Evolutionary conservation across 805 yeast genomes (phyloP), one percentile per base, ranked within the genome.

Genomic region (Candida insectorum): DNA sequence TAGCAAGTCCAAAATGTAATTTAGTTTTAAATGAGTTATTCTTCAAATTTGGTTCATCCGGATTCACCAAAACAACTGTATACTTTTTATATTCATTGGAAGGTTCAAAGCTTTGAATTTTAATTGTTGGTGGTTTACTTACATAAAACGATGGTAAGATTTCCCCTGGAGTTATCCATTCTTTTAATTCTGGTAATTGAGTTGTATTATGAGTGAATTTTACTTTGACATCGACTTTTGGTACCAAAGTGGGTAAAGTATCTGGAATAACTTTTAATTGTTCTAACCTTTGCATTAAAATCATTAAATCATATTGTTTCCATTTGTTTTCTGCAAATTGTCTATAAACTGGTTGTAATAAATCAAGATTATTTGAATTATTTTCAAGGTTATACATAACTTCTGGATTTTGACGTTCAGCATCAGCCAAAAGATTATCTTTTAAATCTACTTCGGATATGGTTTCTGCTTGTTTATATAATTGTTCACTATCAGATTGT

Each of bases 231-330:
- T 84, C 87, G 12, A 77, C 91, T 42, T 71, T 63, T 13, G 97
- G 97, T 7, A 74, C 80, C 37, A 93, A 60, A 2, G 97, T 88
- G 17, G 97, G 93, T 57, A 93, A 55, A 3, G 97, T 89, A 55
- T 93, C 98, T 11, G 98, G 98, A 39, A 93, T 85, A 26, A 86
- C 86, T 26, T 73, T 74, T 46, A 87, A 64, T 36, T 83, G 79
- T 62, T 93, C 98, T 34, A 93, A 61, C 65, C 97, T 79, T 65
- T 93, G 97, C 93, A 93, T 86, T 33, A 81, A 66, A 32, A 86
- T 54, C 85, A 87, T 83, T 58, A 77, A 76, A 27, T 76, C 80
- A 42, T 79, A 69, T 10, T 58, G 48, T 54, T 78, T 75, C 97
- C 97, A 91, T 43, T 81, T 75, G 41, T 80, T 62, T 47, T 75